These are phyloP conservation scores for Claviceps sp. DNA, from an alignment of 2,329 filamentous ascomycete genomes.

Conservation along the genomic window DNA sequence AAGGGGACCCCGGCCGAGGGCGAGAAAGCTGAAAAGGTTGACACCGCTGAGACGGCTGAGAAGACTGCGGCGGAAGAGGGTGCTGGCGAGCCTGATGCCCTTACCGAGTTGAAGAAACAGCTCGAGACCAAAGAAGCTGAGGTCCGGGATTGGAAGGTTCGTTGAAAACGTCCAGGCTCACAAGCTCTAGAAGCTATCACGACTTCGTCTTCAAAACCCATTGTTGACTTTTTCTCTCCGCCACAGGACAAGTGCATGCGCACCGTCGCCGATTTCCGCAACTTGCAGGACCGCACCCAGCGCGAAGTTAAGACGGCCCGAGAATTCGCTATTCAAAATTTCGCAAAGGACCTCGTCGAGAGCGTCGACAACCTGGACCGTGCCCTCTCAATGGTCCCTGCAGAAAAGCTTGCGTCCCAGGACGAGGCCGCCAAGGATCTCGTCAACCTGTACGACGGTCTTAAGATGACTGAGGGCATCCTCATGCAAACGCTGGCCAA, in stretches of 20 bases:
- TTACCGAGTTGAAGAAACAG: conserved; percentile 35
- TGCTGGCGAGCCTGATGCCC: conserved; percentile 19
- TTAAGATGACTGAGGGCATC: conserved; percentile 90
- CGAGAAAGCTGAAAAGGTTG: conserved; percentile 13
- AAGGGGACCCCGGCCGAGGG: conserved; percentile 21
- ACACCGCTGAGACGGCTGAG: background rate
- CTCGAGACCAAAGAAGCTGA: conserved; percentile 40
- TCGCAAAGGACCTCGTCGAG: conserved; percentile 90
- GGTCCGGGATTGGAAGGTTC: conserved; percentile 69
- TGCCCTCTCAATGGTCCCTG: conserved; percentile 65
- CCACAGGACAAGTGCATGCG: conserved; percentile 84
- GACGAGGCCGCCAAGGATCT: conserved; percentile 55
- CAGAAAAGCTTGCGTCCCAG: conserved; percentile 52
- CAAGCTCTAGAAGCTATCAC: background rate
- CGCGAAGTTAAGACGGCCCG: conserved; percentile 79
- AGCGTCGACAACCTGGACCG: conserved; percentile 95
- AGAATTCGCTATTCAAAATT: conserved; percentile 91
- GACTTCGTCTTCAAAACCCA: background rate
- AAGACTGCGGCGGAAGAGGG: conserved; percentile 14
- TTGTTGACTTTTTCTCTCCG: background rate
- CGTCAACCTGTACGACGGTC: conserved; percentile 66
- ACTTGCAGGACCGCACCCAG: conserved; percentile 87
- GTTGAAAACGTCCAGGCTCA: conserved; percentile 9
- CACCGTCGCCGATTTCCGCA: conserved; percentile 90
- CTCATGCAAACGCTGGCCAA: conserved; percentile 81